Percentiles rank a stretch among this genome's conserved stretches.
phyloP scores from a whole-genome alignment of 2,329 filamentous ascomycete genomes.

The Samsoniella hepiali region DNA sequence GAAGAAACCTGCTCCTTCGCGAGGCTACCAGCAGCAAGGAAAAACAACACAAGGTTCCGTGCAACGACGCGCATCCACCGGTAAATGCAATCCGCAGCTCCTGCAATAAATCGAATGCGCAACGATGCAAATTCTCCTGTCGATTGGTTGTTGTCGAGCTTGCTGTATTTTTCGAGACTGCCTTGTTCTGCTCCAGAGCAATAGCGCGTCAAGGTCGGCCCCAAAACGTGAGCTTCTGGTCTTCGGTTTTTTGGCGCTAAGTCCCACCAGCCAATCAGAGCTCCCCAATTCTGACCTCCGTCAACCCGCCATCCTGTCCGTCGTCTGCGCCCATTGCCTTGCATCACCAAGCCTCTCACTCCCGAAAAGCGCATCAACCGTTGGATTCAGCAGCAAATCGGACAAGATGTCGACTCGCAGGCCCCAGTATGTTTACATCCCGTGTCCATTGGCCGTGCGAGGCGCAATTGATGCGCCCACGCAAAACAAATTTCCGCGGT shows the following conservation, averaged over 20 bases:
- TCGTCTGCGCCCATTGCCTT: constrained; percentile 23
- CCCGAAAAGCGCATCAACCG: constrained; percentile 26
- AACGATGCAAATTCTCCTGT: not conserved
- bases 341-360: constrained; percentile 26
- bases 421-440: constrained; percentile 37
- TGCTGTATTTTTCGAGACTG: not conserved
- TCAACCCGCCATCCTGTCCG: constrained; percentile 29
- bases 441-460: constrained; percentile 4
- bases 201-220: constrained; percentile 7
- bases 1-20: not conserved
- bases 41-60: not conserved
- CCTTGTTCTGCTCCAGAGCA: not conserved
- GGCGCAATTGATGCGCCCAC: constrained; percentile 23
- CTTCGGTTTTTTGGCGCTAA: constrained; percentile 31
- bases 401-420: constrained; percentile 42
- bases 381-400: constrained; percentile 28
- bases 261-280: constrained; percentile 35
- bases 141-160: not conserved
- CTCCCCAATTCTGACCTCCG: constrained; percentile 39
- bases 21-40: not conserved
- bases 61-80: constrained; percentile 1
- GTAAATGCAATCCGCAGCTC: not conserved
- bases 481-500: not conserved
- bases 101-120: not conserved
- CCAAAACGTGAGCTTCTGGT: constrained; percentile 14